These are phyloP conservation scores for Blastocystis sp. DNA, from an alignment of 352 stramenopile species.

Conservation along the genomic window DNA sequence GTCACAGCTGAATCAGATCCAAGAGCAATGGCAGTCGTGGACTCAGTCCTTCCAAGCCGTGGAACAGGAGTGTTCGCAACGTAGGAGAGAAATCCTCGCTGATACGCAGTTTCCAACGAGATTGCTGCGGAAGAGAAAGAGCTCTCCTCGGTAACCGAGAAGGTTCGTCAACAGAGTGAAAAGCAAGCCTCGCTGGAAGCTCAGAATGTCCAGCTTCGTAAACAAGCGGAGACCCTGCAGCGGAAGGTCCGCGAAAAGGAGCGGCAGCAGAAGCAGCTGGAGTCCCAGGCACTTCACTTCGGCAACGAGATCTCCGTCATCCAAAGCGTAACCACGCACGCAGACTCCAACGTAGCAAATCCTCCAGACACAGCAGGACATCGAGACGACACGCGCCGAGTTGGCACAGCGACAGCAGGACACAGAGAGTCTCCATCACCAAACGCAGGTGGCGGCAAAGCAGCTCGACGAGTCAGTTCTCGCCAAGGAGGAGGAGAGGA, in stretches of 20 bases:
- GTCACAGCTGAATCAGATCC: neutral
- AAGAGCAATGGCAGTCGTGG: neutral
- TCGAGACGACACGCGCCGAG: neutral
- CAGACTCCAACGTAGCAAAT: neutral
- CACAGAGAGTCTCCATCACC: neutral
- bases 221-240: neutral
- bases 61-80: neutral
- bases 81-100: neutral
- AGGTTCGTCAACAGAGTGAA: neutral
- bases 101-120: neutral
- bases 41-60: neutral
- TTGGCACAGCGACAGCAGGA: neutral
- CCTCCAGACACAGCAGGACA: neutral
- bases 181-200: neutral
- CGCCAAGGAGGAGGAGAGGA: neutral
- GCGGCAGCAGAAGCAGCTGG: neutral
- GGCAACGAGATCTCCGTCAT: neutral
- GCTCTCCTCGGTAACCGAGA: neutral
- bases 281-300: neutral
- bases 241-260: neutral
- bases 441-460: neutral
- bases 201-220: neutral
- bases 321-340: neutral
- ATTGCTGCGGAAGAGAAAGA: neutral
- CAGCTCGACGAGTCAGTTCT: neutral